Base-by-base conservation (phyloP, 2,329 filamentous ascomycete species). In the Ustulina deusta region DNA sequence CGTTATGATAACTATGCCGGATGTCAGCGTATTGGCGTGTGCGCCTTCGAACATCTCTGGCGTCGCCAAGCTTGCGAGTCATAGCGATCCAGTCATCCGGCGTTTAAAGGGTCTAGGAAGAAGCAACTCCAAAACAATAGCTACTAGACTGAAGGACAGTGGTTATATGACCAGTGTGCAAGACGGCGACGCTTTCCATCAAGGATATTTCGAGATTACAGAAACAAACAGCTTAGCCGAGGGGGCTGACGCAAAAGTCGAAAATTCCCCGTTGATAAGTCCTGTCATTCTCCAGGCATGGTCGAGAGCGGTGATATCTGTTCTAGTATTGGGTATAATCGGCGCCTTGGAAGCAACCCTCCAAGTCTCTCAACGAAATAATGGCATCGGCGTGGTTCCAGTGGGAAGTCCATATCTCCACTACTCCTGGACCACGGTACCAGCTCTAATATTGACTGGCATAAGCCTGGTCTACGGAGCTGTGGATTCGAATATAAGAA, bases 321-420 rank as follows among this genome's bases (percentile, higher is more conserved):
- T 55, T 7, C 20, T 63, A 5, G 51, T 56, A 9, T 38, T 63
- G 15, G 60, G 40, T 20, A 56, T 49, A 27, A 63, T 56, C 3
- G 7, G 3, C 22, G 38, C 51, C 1, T 46, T 63, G 9, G 60
- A 63, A 10, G 5, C 3, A 32, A 63, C 40, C 1, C 60, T 63
- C 15, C 51, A 4, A 15, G 10, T 17, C 1, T 63, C 60, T 32
- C 29, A 56, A 38, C 49, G 40, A 55, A 56, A 48, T 15, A 15
- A 55, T 27, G 51, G 51, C 22, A 11, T 59, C 5, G 46, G 34
- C 13, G 36, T 17, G 11, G 48, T 44, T 2, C 34, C 32, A 38
- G 22, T 1, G 22, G 44, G 34, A 1, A 6, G 15, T 15, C 10
- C 20, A 40, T 60, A 60, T 29, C 44, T 60, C 7, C 15, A 60